These are phyloP conservation scores for Davidsoniella neocaledoniae DNA, from an alignment of 2,329 filamentous ascomycete species.

Conservation along the genomic window DNA sequence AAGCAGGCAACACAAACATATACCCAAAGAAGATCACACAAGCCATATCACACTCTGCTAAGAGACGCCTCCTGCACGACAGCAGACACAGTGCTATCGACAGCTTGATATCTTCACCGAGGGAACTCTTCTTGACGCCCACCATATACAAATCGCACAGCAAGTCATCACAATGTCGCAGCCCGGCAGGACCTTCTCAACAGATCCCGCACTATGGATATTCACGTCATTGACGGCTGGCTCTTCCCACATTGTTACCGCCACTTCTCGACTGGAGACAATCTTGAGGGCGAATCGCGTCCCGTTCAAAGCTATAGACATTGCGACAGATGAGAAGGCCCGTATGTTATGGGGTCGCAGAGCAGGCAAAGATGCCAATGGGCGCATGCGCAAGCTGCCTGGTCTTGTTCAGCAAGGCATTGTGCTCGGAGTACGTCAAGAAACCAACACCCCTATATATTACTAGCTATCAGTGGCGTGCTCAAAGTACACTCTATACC, in stretches of 20 bases:
- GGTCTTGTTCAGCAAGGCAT: constrained; percentile 74
- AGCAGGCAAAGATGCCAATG: constrained; percentile 51
- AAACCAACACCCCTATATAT: not conserved
- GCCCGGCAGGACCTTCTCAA: constrained; percentile 27
- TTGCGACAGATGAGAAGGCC: constrained; percentile 77
- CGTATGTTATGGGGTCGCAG: constrained; percentile 77
- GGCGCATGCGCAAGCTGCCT: constrained; percentile 60
- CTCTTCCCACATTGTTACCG: constrained; percentile 90
- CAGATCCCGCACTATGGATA: constrained; percentile 67
- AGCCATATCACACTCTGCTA: too few species aligned
- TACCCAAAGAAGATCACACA: too few species aligned
- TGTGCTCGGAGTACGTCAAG: constrained; percentile 59
- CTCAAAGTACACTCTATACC: not conserved
- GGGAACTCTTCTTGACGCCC: too few species aligned
- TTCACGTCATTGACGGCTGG: constrained; percentile 93
- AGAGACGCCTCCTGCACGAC: too few species aligned
- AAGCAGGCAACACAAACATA: too few species aligned
- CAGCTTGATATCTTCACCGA: too few species aligned
- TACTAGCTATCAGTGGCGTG: not conserved
- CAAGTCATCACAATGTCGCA: constrained; percentile 13
- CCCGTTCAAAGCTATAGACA: constrained; percentile 81
- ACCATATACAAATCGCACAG: not conserved
- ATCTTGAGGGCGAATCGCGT: constrained; percentile 91
- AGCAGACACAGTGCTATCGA: too few species aligned
- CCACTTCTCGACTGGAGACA: constrained; percentile 86